Base-by-base conservation (phyloP, 2,329 filamentous ascomycete species). In the Penicillium sp. region DNA sequence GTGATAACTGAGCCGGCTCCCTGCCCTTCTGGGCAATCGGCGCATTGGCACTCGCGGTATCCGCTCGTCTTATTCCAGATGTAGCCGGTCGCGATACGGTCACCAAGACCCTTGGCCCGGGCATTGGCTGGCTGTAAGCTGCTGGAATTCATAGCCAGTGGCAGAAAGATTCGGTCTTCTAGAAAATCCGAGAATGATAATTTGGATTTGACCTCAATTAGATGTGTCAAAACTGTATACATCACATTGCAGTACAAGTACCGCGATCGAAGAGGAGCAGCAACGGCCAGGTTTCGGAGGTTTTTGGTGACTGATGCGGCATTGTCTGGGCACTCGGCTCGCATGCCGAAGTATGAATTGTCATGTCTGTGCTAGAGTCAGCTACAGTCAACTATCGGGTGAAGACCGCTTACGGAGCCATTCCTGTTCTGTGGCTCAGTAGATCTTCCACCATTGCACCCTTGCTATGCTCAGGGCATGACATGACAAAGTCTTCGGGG, bases 381-480 rank as follows among this genome's bases (percentile, higher is more conserved):
- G 45, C 39, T n/a, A 18, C 18, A 18, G 18, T 2, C 18, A 18
- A 18, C 18, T 18, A 1, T 18, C 18, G 18, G 18, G 18, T 18
- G 18, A 18, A 18, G 18, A 18, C 18, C 18, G 32, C 77, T 63
- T 77, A 79, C 36, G 70, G 58, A 1, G 81, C 71, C 54, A 82
- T 71, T 9, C 82, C 82, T 0, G 77, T 80, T 4, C 81, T 74
- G 60, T 85, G 82, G 46, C 76, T 75, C 1, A 82, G 71, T 2
- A 80, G 76, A 52, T 86, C 83, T 51, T 84, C 79, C 6, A 85
- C 65, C 0, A 80, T 85, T 39, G 83, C 65, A 55, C 80, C 75
- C 22, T 40, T 34, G 27, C 21, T 40, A 13, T 40, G 27, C 39
- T 14, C 34, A 27, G 36, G n/a, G 24, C 36, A 21, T 14, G 72